These are phyloP conservation scores for Kwoniella europaea DNA, from an alignment of 768 basidiomycete species.

Conservation along the genomic window DNA sequence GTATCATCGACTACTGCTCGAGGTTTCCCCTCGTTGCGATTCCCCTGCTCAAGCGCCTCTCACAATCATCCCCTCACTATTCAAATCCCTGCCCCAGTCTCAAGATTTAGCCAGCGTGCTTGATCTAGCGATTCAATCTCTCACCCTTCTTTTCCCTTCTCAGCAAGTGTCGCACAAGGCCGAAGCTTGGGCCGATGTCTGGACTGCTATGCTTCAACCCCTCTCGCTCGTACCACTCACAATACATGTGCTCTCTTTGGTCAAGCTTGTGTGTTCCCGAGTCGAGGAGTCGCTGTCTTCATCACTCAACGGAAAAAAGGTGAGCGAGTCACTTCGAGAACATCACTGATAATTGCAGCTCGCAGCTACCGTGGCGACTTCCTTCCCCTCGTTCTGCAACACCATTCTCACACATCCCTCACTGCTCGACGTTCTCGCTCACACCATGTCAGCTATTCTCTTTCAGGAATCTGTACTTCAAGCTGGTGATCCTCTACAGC, in stretches of 20 bases:
- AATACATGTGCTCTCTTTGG: neutral
- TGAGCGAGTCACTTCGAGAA: neutral
- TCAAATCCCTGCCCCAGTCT: neutral
- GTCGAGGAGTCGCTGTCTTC: neutral
- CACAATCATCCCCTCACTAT: constrained; percentile 9
- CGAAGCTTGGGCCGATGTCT: constrained; percentile 36
- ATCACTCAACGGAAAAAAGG: constrained; percentile 17
- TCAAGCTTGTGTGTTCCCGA: neutral
- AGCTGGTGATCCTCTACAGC: constrained; percentile 16
- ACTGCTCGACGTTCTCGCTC: constrained; percentile 6
- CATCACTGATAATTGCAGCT: constrained; percentile 7
- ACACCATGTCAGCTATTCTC: constrained; percentile 2
- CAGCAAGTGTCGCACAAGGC: constrained; percentile 10
- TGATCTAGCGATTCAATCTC: constrained; percentile 3
- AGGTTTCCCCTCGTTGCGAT: neutral
- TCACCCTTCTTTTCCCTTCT: constrained; percentile 7
- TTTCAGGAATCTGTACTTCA: constrained; percentile 24
- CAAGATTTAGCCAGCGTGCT: neutral
- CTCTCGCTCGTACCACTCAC: neutral
- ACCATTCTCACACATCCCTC: neutral
- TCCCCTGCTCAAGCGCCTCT: constrained; percentile 11
- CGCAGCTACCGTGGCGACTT: neutral
- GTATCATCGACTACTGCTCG: constrained; percentile 69
- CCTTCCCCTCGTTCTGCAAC: constrained; percentile 6
- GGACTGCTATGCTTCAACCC: constrained; percentile 13